A percentile compares a stretch with the other conserved stretches of the same genome.
Evolutionary conservation across 768 basidiomycete genomes (phyloP).

Genomic region (Lyophyllum decastes): DNA sequence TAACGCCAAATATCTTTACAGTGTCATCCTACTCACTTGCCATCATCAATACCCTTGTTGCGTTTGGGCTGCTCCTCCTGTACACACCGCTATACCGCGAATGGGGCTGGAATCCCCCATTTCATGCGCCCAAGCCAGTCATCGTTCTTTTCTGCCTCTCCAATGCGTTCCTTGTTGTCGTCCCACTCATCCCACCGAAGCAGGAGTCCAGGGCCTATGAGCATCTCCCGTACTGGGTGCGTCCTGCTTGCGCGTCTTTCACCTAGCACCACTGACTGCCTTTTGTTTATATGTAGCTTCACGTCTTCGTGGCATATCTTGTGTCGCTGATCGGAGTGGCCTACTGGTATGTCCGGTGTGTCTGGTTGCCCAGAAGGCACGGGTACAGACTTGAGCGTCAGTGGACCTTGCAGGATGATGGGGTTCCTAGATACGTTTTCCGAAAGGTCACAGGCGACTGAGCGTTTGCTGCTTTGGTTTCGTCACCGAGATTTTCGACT

Average conservation of each 20-base stretch:
- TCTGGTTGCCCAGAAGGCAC: conserved; percentile 47
- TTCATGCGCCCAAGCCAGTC: conserved; percentile 50
- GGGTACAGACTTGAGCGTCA: conserved; percentile 54
- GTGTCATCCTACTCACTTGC: conserved; percentile 60
- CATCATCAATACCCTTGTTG: conserved; percentile 59
- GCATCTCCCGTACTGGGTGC: conserved; percentile 68
- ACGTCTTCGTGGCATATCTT: conserved; percentile 46
- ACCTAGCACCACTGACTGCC: conserved; percentile 37
- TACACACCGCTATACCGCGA: conserved; percentile 43
- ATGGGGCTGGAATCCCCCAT: conserved; percentile 67
- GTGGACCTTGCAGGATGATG: conserved; percentile 54
- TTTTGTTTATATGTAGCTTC: conserved; percentile 35
- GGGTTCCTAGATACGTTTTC: conserved; percentile 57
- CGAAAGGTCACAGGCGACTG: conserved; percentile 30
- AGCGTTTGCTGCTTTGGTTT: neutral
- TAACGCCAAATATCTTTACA: conserved; percentile 20
- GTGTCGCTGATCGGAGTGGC: conserved; percentile 49
- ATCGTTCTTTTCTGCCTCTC: conserved; percentile 61
- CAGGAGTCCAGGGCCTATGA: conserved; percentile 53
- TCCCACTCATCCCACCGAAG: conserved; percentile 65
- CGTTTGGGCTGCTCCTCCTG: conserved; percentile 64
- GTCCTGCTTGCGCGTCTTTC: conserved; percentile 20
- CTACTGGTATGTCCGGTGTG: conserved; percentile 59
- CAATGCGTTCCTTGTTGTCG: conserved; percentile 62
- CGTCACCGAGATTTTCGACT: too few species aligned